Evolutionary conservation across 305 asterid species (phyloP), one percentile per base, ranked within the genome.

Genomic region (Lippia alba): DNA sequence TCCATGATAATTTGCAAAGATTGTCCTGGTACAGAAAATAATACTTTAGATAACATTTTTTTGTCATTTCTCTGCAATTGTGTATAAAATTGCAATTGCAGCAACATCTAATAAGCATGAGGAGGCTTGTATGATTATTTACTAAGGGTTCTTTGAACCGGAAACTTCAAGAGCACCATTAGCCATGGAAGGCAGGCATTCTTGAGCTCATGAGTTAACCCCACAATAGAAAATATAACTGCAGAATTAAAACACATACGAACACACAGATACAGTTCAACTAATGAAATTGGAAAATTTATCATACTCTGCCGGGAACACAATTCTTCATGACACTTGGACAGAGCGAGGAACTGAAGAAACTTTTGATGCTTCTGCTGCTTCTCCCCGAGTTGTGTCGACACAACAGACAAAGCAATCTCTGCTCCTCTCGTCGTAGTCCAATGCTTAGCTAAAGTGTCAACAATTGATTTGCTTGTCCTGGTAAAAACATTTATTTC

Each of bases 371-470:
- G 98, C 82, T 88, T 91, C 81, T 91, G 94, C 75, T 89, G 90
- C 88, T 94, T 94, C 83, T 91, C 97, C 44, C 75, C 65, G 49
- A 94, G 97, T 77, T 89, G 98, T 0, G 92, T 74, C 49, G 96
- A 87, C 82, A 88, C 86, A 74, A 87, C 83, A 77, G 96, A 86
- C 61, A 88, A 74, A 75, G 87, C 84, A 36, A 94, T 89, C 87
- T 91, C 98, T 64, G 95, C 86, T 61, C 97, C 97, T 80, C 96
- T 88, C 72, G 97, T 89, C 69, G 96, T 84, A 46, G 97, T 91
- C 98, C 98, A 94, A 78, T 94, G 98, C 81, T 91, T 94, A 64
- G 98, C 97, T 74, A 94, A 82, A 60, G 97, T 89, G 85, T 94
- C 98, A 73, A 94, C 85, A 70, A 94, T 89, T 39, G 98, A 91